Evolutionary conservation across 2,329 filamentous ascomycete genomes (phyloP), one percentile per base, ranked within the genome.

Genomic region (Eutypa lata): DNA sequence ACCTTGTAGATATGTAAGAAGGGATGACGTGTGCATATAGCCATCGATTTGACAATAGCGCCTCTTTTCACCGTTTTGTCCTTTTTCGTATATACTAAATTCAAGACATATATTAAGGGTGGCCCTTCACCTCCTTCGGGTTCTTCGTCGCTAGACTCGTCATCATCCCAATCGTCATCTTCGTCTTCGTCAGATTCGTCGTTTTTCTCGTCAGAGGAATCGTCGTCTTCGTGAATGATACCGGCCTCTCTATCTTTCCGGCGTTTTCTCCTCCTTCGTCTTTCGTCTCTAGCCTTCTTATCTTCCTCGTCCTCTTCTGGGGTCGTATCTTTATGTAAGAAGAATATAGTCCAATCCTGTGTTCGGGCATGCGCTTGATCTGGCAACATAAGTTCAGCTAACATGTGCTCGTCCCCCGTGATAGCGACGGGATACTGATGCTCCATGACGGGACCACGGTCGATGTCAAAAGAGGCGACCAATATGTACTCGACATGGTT

Each of bases 321-420:
- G 55, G 85, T 92, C 3, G 87, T 90, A 69, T 99, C 94, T 70
- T 97, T 97, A 75, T 99, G 94, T 52, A 99, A 71, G 69, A 99
- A 99, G 76, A 99, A 99, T 51, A 97, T 96, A 42, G 94, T 99
- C 94, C 94, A 99, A 70, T 99, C 94, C 73, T 97, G 92, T 66
- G 89, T 93, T 38, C 94, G 84, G 56, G 94, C 86, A 73, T 99
- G 94, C 21, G 93, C 91, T 72, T 97, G 93, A 71, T 99, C 94
- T 0, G 94, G 94, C 69, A 99, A 76, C 94, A 99, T 99, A 65
- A 99, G 83, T 76, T 99, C 94, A 7, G 94, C 94, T 66, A 99
- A 75, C 92, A 97, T 97, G 65, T 96, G 89, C 75, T 99, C 94
- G 68, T 99, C 93, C 31, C 94, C 93, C 48, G 91, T 97, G 57